These are phyloP conservation scores for Brettanomyces naardenensis DNA, from an alignment of 805 yeast species.

Conservation along the genomic window DNA sequence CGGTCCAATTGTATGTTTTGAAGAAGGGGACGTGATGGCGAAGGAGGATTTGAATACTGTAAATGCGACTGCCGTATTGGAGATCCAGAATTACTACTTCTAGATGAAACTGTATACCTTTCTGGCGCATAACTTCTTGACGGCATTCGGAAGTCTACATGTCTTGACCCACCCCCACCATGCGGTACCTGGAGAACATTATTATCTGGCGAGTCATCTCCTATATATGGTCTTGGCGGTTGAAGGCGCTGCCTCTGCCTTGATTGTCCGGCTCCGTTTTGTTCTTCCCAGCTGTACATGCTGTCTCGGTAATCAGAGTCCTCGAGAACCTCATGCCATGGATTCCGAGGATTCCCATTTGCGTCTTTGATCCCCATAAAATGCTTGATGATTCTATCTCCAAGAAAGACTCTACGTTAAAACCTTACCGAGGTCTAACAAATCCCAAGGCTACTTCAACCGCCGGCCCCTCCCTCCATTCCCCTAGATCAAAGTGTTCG, in stretches of 20 bases:
- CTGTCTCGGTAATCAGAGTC: no score
- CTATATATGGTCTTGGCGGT: constrained; percentile 1
- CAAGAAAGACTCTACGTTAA: no score
- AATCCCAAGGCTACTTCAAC: no score
- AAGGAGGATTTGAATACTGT: constrained; percentile 14
- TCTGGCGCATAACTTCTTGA: constrained; percentile 7
- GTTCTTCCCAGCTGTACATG: not conserved
- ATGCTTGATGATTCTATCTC: no score
- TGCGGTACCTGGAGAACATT: not conserved
- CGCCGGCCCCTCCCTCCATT: no score
- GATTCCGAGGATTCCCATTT: not conserved
- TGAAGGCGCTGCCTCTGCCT: not conserved
- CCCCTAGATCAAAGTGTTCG: no score
- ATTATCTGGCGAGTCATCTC: not conserved
- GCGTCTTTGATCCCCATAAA: no score
- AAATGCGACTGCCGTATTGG: constrained; percentile 12
- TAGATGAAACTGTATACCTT: constrained; percentile 2
- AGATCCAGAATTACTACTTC: not conserved
- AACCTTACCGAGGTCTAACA: no score
- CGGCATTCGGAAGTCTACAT: constrained; percentile 1
- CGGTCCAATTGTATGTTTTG: not conserved
- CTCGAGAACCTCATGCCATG: not conserved
- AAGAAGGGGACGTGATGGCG: constrained; percentile 11
- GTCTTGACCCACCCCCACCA: no score
- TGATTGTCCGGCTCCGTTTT: not conserved